Conservation (phyloP, 1,284 basidiomycete genomes). For the Microbotryum saponariae region DNA sequence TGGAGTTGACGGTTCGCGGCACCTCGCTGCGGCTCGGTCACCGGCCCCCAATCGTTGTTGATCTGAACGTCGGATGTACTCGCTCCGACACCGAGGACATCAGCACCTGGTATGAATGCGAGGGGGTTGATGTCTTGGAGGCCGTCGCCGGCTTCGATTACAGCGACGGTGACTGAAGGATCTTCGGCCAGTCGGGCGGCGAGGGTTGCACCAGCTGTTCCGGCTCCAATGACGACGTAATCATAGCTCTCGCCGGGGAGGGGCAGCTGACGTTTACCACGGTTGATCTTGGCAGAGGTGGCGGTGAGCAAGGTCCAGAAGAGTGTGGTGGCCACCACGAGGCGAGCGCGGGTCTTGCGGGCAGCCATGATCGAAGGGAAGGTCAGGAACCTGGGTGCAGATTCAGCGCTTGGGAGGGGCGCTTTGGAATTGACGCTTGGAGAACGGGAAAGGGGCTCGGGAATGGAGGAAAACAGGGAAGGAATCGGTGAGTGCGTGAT, state of each 20-base stretch:
- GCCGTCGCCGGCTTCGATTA: conserved; percentile 5
- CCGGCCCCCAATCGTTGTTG: not conserved
- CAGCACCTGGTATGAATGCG: not conserved
- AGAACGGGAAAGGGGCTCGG: too few species aligned
- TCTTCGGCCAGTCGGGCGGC: conserved; percentile 7
- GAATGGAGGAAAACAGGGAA: too few species aligned
- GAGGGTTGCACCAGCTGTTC: conserved; percentile 6
- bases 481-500: too few species aligned
- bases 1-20: not conserved
- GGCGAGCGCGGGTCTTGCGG: too few species aligned
- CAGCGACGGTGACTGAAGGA: conserved; percentile 1
- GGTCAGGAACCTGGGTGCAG: too few species aligned
- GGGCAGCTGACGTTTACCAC: too few species aligned
- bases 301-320: too few species aligned
- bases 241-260: not conserved
- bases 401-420: too few species aligned
- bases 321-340: too few species aligned
- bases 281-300: too few species aligned
- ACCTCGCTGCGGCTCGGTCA: not conserved
- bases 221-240: not conserved
- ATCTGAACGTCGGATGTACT: not conserved
- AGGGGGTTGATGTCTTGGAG: not conserved
- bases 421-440: too few species aligned
- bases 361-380: too few species aligned
- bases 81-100: not conserved